Conservation (phyloP, 2,329 filamentous ascomycete genomes). For the Fusarium mangiferae region DNA sequence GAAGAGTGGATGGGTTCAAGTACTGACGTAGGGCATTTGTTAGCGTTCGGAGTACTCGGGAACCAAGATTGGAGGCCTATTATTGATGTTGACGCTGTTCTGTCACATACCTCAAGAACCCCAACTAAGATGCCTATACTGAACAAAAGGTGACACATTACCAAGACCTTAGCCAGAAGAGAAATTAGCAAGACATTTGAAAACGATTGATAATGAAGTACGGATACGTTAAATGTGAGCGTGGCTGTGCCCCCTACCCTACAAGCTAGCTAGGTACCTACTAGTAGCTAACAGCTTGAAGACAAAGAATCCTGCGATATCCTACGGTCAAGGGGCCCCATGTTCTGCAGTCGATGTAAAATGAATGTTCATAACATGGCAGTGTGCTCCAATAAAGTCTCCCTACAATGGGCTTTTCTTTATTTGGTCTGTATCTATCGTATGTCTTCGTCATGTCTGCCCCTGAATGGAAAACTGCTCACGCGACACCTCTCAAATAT, state of each 20-base stretch:
- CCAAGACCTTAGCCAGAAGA: neutral
- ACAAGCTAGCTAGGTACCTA: neutral
- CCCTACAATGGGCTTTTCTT: neutral
- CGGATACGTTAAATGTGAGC: neutral
- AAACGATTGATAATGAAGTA: neutral
- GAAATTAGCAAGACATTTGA: neutral
- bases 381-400: neutral
- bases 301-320: neutral
- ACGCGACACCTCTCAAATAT: neutral
- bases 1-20: slow-evolving; percentile 20
- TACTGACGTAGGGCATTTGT: slow-evolving; percentile 27
- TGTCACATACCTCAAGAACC: neutral
- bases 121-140: neutral
- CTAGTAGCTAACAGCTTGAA: neutral
- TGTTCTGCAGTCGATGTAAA: neutral
- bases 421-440: neutral
- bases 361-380: neutral
- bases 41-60: slow-evolving; percentile 39
- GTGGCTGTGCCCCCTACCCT: slow-evolving; percentile 18
- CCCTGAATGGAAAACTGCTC: neutral
- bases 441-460: neutral
- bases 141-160: neutral
- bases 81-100: neutral
- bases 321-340: slow-evolving; percentile 2
- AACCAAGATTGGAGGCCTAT: neutral